Evolutionary conservation across 345 rosid genomes (phyloP), one percentile per base, ranked within the genome.

Genomic region (Bruguiera sexangula): DNA sequence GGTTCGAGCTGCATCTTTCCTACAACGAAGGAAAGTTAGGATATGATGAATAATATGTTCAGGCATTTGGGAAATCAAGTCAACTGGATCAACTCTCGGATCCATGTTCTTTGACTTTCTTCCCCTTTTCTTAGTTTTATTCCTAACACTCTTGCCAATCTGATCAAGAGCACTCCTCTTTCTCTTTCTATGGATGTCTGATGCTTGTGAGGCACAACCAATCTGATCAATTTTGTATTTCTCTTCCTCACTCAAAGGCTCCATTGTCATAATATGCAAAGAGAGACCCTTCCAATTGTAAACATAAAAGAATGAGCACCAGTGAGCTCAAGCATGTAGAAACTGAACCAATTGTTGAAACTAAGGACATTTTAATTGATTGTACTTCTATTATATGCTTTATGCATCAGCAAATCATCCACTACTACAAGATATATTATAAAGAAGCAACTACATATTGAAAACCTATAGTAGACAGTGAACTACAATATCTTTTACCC

Each of bases 1-100:
- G 26, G 80, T 76, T 73, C 79, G 68, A 26, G 69, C 82, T n/a
- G 70, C 75, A 68, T 76, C 85, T 68, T 82, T 82, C 9, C 37
- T 68, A 65, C 79, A 73, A 31, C 52, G 77, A 54, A 82, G 66
- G 53, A 68, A 24, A 64, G 75, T 62, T 10, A 76, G 62, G 60
- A 82, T 79, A 3, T 58, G 76, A 66, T 79, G 82, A 53, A 70
- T 79, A 39, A 76, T 61, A 61, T 65, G 79, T 19, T 76, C 79
- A 62, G 85, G 82, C 57, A 82, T 54, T 43, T 76, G 69, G 8
- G 81, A 76, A 57, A 73, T 79, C 22, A 58, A 50, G 66, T 79
- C 85, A 36, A 60, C 57, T 7, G 67, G 46, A 9, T 65, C 50
- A 59, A 27, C 60, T 39, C 46, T 51, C 50, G 31, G 68, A 26